These are phyloP conservation scores for Drechslerella stenobrocha DNA, from an alignment of 2,329 filamentous ascomycete genomes.

Conservation along the genomic window DNA sequence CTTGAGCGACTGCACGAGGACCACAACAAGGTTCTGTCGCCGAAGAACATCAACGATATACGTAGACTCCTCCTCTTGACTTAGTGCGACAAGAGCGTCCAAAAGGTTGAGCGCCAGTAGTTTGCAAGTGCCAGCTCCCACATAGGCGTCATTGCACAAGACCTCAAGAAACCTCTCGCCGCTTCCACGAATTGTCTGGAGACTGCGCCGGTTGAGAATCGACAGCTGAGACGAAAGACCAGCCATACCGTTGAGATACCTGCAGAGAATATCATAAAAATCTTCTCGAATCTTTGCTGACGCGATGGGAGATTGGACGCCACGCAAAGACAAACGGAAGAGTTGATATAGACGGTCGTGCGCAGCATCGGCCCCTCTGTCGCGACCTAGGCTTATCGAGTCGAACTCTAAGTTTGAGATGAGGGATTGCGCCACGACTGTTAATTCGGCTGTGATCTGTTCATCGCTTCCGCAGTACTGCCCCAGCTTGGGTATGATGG, in stretches of 20 bases:
- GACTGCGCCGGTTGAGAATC: constrained; percentile 59
- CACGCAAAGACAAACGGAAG: constrained; percentile 81
- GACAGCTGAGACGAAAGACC: constrained; percentile 61
- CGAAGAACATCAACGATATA: constrained; percentile 78
- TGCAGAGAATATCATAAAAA: constrained; percentile 89
- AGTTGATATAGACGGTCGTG: constrained; percentile 89
- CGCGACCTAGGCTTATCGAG: constrained; percentile 56
- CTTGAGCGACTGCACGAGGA: constrained; percentile 85
- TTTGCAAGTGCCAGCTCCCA: constrained; percentile 77
- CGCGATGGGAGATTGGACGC: constrained; percentile 73
- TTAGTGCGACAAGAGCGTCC: constrained; percentile 73
- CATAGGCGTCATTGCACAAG: constrained; percentile 89
- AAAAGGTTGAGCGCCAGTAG: constrained; percentile 85
- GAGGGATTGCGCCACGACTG: constrained; percentile 53
- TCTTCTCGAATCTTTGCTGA: constrained; percentile 74
- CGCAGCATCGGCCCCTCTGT: constrained; percentile 68
- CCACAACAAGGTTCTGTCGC: constrained; percentile 84
- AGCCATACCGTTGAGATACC: constrained; percentile 73
- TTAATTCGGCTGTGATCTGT: constrained; percentile 59
- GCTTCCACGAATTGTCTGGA: constrained; percentile 74
- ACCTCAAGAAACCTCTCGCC: constrained; percentile 82
- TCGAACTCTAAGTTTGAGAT: constrained; percentile 56
- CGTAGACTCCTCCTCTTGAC: constrained; percentile 70
- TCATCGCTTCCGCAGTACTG: constrained; percentile 70
- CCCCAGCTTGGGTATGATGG: constrained; percentile 85